phyloP scores from a whole-genome alignment of 345 rosid genomes.

The Rhodamnia argentea region DNA sequence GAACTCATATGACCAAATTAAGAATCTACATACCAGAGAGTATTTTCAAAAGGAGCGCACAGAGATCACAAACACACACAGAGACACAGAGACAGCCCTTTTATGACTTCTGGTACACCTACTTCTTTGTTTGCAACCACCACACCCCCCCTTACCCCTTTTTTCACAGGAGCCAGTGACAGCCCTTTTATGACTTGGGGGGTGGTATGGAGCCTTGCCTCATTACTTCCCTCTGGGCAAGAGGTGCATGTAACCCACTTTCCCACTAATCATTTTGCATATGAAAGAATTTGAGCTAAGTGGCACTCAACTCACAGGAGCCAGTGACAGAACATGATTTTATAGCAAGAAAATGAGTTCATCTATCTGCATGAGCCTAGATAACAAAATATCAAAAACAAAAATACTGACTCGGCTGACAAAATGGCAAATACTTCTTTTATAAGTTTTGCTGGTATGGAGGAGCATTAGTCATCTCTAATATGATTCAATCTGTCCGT shows the following conservation, averaged over 20 bases:
- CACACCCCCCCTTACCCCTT: no score
- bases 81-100: not conserved
- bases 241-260: constrained; percentile 4
- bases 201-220: not conserved
- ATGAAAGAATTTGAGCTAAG: not conserved
- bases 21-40: not conserved
- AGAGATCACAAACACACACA: not conserved
- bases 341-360: not conserved
- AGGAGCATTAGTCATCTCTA: not conserved
- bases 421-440: not conserved
- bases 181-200: not conserved
- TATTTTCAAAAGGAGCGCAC: not conserved
- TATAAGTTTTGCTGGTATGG: not conserved
- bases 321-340: not conserved
- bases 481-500: not conserved
- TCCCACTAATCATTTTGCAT: not conserved
- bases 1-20: not conserved
- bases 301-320: not conserved
- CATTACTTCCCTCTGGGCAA: constrained; percentile 1
- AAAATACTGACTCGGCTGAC: not conserved
- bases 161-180: not conserved
- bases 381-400: not conserved
- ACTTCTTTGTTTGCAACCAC: not conserved
- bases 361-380: not conserved
- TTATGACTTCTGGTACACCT: not conserved